phyloP scores from a whole-genome alignment of 805 yeast genomes.

The Allodekkera sacchari region DNA sequence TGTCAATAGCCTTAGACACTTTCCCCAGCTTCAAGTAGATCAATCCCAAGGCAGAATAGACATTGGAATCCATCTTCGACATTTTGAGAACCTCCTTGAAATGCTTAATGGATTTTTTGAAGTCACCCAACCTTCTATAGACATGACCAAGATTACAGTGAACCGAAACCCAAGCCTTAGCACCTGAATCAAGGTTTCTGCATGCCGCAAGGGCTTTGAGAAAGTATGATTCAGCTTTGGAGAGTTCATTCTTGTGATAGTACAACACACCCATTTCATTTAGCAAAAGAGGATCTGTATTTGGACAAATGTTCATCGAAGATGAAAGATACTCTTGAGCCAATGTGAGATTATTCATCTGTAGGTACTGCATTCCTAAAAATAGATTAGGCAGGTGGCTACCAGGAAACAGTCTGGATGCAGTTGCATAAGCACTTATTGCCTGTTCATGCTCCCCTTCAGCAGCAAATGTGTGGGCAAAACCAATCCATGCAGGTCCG shows the following conservation, averaged over 20 bases:
- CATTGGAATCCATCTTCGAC: slow-evolving; percentile 59
- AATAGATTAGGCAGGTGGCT: slow-evolving; percentile 84
- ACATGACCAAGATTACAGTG: slow-evolving; percentile 87
- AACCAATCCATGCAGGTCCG: slow-evolving; percentile 96
- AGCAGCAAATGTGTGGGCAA: slow-evolving; percentile 94
- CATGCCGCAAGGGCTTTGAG: slow-evolving; percentile 66
- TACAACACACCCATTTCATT: slow-evolving; percentile 92
- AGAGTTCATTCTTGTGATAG: slow-evolving; percentile 64
- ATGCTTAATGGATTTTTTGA: slow-evolving; percentile 60
- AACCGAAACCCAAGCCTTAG: slow-evolving; percentile 77
- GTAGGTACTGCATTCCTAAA: slow-evolving; percentile 93
- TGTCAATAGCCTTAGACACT: slow-evolving; percentile 58
- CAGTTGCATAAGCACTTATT: slow-evolving; percentile 92
- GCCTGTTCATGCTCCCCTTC: slow-evolving; percentile 99
- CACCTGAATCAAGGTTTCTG: slow-evolving; percentile 60
- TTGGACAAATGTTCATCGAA: slow-evolving; percentile 69
- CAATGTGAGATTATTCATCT: slow-evolving; percentile 71
- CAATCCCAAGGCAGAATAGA: slow-evolving; percentile 78
- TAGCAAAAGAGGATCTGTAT: slow-evolving; percentile 77
- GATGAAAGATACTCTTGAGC: slow-evolving; percentile 81
- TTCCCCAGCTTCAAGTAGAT: slow-evolving; percentile 66
- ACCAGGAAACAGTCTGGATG: slow-evolving; percentile 84
- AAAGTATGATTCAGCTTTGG: slow-evolving; percentile 63
- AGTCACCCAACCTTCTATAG: slow-evolving; percentile 56
- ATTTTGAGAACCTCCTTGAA: slow-evolving; percentile 69